A percentile compares a stretch with the other conserved stretches of the same genome.
Evolutionary conservation across 1,284 basidiomycete genomes (phyloP).

Genomic region (Agroathelia rolfsii): DNA sequence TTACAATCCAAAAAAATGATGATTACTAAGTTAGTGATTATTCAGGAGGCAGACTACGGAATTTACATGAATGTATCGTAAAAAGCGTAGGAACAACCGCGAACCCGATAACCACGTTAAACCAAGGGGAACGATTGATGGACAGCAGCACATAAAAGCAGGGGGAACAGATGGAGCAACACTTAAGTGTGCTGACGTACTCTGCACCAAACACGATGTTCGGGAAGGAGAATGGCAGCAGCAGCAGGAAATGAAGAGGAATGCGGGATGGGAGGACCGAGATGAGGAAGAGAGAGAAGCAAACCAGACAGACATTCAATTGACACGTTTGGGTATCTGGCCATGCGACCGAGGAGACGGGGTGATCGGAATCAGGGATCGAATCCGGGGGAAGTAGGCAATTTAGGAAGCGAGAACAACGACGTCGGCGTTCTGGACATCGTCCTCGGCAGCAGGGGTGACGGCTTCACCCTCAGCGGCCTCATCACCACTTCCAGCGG

Average conservation of each 20-base stretch:
- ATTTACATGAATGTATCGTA: too few relatives aligned
- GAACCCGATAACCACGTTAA: too few relatives aligned
- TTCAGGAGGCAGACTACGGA: too few relatives aligned
- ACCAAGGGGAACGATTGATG: too few relatives aligned
- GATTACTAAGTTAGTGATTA: too few relatives aligned
- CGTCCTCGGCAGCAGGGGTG: conserved; percentile 33
- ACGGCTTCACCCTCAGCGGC: conserved; percentile 19
- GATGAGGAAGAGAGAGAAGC: conserved; percentile 3
- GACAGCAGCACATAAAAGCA: too few relatives aligned
- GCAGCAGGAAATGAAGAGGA: conserved; percentile 18
- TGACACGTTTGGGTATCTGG: background rate
- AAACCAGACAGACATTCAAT: too few relatives aligned
- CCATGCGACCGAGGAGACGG: conserved; percentile 9
- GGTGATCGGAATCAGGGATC: conserved; percentile 9
- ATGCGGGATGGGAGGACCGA: conserved; percentile 14
- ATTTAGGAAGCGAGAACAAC: conserved; percentile 22
- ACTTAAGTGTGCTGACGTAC: too few relatives aligned
- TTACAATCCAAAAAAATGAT: too few relatives aligned
- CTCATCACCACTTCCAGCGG: conserved; percentile 24
- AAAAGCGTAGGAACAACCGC: too few relatives aligned
- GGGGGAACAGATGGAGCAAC: too few relatives aligned
- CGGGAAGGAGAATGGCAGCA: conserved; percentile 13
- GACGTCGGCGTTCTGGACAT: conserved; percentile 27
- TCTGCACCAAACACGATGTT: conserved; percentile 17
- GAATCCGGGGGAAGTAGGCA: conserved; percentile 4